phyloP scores from a whole-genome alignment of 2,329 filamentous ascomycete species.

The Aaosphaeria pasadenensis region DNA sequence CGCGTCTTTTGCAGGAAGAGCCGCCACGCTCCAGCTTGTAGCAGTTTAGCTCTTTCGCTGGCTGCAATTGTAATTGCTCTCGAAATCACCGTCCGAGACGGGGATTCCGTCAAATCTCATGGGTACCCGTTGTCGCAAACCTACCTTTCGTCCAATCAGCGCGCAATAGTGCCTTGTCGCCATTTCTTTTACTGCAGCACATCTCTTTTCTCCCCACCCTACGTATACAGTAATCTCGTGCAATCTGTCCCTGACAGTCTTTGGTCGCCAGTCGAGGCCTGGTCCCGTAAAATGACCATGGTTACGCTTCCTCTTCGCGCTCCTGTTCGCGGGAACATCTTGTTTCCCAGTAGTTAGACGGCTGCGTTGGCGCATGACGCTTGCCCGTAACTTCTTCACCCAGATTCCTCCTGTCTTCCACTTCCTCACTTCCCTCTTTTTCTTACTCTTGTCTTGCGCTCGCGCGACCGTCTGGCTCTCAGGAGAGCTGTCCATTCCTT shows the following conservation, averaged over 20 bases:
- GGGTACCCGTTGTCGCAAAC: slow-evolving; percentile 19
- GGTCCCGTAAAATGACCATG: no score
- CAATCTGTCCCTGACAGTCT: slow-evolving; percentile 36
- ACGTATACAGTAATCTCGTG: slow-evolving; percentile 22
- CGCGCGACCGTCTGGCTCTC: slow-evolving; percentile 29
- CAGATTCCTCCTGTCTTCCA: slow-evolving; percentile 14
- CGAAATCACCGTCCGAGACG: no score
- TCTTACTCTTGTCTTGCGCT: slow-evolving; percentile 2
- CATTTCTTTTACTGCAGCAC: slow-evolving; percentile 9
- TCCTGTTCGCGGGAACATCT: slow-evolving; percentile 6
- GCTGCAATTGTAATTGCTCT: no score
- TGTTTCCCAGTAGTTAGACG: slow-evolving; percentile 16
- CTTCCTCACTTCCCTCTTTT: slow-evolving; percentile 9
- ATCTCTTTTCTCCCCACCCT: slow-evolving; percentile 17
- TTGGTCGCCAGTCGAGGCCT: slow-evolving; percentile 4
- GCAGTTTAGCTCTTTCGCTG: no score
- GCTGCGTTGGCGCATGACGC: neutral
- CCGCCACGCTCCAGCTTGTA: slow-evolving; percentile 5
- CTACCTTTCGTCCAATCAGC: slow-evolving; percentile 21
- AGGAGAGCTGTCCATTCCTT: slow-evolving; percentile 42
- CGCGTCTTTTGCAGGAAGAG: slow-evolving; percentile 16
- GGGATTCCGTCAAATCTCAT: no score
- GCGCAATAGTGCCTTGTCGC: slow-evolving; percentile 7
- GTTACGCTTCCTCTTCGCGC: no score
- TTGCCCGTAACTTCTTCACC: slow-evolving; percentile 17